Evolutionary conservation across 192 early-diverging fungal species (phyloP).

Genomic region (Coemansia sp.): DNA sequence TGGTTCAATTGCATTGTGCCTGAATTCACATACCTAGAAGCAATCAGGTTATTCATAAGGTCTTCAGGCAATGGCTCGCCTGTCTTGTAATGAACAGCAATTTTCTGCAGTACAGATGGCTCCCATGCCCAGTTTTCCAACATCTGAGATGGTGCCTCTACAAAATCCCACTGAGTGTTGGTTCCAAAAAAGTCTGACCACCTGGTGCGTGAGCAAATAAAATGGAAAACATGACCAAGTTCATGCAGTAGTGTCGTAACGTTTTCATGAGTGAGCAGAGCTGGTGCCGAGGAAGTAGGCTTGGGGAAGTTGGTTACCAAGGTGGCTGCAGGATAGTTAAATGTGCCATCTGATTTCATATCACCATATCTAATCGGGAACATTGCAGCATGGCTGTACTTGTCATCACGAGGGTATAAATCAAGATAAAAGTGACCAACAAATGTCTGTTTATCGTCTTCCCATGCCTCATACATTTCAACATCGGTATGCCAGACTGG

Average conservation of each 20-base stretch:
- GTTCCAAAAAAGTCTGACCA: constrained; percentile 67
- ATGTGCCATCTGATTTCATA: constrained; percentile 46
- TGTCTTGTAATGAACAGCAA: constrained; percentile 67
- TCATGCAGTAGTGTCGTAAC: constrained; percentile 80
- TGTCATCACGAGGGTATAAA: constrained; percentile 67
- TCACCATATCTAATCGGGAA: constrained; percentile 68
- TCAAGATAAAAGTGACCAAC: constrained; percentile 72
- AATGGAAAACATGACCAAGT: constrained; percentile 67
- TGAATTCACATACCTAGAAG: constrained; percentile 66
- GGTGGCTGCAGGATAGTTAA: constrained; percentile 58
- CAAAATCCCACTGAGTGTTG: constrained; percentile 72
- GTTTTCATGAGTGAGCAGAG: constrained; percentile 69
- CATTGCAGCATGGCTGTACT: constrained; percentile 70
- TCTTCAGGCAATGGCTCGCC: constrained; percentile 65
- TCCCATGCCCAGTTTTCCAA: constrained; percentile 74
- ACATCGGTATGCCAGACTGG: constrained; percentile 76
- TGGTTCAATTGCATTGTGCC: constrained; percentile 67
- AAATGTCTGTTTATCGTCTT: constrained; percentile 56
- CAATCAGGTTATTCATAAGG: constrained; percentile 62
- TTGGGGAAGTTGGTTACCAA: constrained; percentile 64
- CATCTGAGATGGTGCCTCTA: constrained; percentile 82
- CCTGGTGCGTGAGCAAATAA: constrained; percentile 66
- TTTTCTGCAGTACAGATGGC: constrained; percentile 47
- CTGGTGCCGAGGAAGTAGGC: constrained; percentile 59
- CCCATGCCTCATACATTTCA: constrained; percentile 66